Percentiles rank a stretch among this genome's conserved stretches.
phyloP scores from a whole-genome alignment of 2,329 filamentous ascomycete genomes.

The Aspergillus sp. region DNA sequence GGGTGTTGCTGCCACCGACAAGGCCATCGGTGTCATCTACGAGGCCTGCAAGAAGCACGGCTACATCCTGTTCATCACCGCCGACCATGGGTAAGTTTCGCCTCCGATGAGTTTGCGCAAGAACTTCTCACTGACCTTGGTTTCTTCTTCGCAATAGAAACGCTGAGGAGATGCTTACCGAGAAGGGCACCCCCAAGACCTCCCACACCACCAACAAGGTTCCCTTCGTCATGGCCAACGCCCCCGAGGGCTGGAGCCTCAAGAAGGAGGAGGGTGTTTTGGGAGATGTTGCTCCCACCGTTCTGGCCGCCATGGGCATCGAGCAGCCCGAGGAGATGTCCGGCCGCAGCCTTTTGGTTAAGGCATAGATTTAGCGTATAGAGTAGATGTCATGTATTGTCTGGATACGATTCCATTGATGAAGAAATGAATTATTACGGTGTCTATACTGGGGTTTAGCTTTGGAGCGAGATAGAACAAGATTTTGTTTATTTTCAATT shows the following conservation, averaged over 20 bases:
- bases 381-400: conserved; percentile 18
- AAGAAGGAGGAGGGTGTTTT: conserved; percentile 85
- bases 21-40: conserved; percentile 88
- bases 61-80: conserved; percentile 92
- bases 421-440: conserved; percentile 26
- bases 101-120: neutral
- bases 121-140: conserved; percentile 23
- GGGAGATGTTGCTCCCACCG: conserved; percentile 93
- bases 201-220: conserved; percentile 98
- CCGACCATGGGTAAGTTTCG: conserved; percentile 76
- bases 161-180: conserved; percentile 98
- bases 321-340: conserved; percentile 91
- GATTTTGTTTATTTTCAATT: neutral
- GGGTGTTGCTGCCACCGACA: conserved; percentile 83
- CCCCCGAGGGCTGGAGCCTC: conserved; percentile 83
- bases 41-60: conserved; percentile 91
- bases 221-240: conserved; percentile 97
- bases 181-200: conserved; percentile 95
- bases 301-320: conserved; percentile 88
- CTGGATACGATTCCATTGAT: conserved; percentile 26
- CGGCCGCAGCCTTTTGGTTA: conserved; percentile 78
- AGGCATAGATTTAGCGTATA: conserved; percentile 47
- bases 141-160: conserved; percentile 55
- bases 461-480: conserved; percentile 1
- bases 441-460: conserved; percentile 11